Evolutionary conservation across 139 green algal species (phyloP), one percentile per base, ranked within the genome.

Genomic region (Chlamydomonas sp.): DNA sequence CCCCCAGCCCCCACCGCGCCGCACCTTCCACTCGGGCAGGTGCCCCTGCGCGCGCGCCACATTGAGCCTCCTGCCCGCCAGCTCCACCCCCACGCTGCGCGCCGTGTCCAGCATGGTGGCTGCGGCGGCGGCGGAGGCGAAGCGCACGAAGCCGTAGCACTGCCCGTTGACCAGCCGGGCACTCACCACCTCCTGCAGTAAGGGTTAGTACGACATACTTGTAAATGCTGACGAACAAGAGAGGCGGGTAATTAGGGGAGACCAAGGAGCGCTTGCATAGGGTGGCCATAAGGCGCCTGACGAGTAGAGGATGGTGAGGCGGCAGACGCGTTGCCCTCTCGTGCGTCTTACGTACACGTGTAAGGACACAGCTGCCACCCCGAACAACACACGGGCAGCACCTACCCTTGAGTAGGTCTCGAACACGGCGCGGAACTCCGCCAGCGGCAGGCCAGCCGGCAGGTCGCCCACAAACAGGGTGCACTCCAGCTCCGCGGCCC

Each of bases 181-280:
- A 74, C 69, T 88, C 18, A 88, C 74, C 83, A 88, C 83, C n/a
- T 88, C 83, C 83, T 88, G 83, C 72, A 49, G 31, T 49, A 49
- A 49, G 31, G 31, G 31, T 49, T 49, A 49, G 31, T 73, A 73
- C 67, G 67, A 15, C 67, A 73, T 12, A 18, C 20, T 4, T 68
- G 63, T 68, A 68, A 8, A 12, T 8, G 8, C 8, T 12, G 63
- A 12, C 63, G 63, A 12, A 12, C 63, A 12, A 16, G 8, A 68
- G 63, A 68, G 63, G 63, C 8, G 63, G 63, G 63, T 68, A 68
- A 8, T 16, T 12, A 68, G 10, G 8, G 10, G 63, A 12, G 66
- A 49, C 31, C 31, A 49, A 49, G 31, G 31, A 49, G 31, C 31
- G 31, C 31, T 49, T 49, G 31, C 31, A 49, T 49, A 49, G 31